phyloP scores from a whole-genome alignment of 345 rosid species.

The Populus tremula region DNA sequence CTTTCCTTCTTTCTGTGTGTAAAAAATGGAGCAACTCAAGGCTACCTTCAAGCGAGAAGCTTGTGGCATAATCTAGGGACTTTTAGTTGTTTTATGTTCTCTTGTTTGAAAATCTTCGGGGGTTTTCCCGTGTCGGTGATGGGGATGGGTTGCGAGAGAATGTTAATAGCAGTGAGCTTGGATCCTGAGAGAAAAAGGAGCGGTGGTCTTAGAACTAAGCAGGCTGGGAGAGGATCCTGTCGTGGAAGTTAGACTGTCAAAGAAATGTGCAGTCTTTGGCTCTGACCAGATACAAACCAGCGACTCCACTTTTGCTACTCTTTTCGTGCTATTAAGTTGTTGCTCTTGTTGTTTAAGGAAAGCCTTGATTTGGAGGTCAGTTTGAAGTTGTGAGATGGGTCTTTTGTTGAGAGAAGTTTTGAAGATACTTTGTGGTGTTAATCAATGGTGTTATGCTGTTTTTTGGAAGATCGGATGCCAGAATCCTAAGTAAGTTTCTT shows the following conservation, averaged over 20 bases:
- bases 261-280: slow-evolving; percentile 4
- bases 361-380: background rate
- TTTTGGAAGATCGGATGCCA: slow-evolving; percentile 97
- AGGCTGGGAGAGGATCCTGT: slow-evolving; percentile 97
- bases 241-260: slow-evolving; percentile 75
- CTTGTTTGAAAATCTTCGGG: background rate
- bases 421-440: slow-evolving; percentile 64
- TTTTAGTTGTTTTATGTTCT: background rate
- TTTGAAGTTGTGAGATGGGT: slow-evolving; percentile 49
- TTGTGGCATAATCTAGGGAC: slow-evolving; percentile 38
- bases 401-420: slow-evolving; percentile 66
- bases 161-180: slow-evolving; percentile 63
- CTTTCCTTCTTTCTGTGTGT: background rate
- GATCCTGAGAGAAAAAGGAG: slow-evolving; percentile 93
- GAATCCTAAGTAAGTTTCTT: slow-evolving; percentile 63
- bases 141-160: slow-evolving; percentile 60
- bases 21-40: slow-evolving; percentile 53
- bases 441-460: slow-evolving; percentile 87
- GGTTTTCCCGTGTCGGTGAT: background rate
- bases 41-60: slow-evolving; percentile 43
- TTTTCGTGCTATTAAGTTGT: slow-evolving; percentile 15
- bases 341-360: slow-evolving; percentile 22
- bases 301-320: background rate
- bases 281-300: background rate
- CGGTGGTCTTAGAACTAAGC: slow-evolving; percentile 92